A percentile compares a stretch with the other conserved stretches of the same genome.
Conservation (phyloP, 1,284 basidiomycete species). For the Puccinia triticina region DNA sequence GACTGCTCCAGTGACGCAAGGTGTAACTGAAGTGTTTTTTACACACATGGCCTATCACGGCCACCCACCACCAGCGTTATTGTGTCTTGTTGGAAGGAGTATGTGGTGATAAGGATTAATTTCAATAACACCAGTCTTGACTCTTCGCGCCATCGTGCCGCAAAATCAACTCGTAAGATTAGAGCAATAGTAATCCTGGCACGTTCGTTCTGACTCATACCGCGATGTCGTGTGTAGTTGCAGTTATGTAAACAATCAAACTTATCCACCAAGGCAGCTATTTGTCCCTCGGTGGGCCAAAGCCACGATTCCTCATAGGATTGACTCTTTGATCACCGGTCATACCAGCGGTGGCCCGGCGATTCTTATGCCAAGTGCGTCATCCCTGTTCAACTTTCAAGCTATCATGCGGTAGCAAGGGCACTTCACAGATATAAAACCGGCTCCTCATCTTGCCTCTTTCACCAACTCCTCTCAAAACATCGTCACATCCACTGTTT, state of each 20-base stretch:
- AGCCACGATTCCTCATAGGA: neutral
- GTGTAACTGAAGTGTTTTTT: neutral
- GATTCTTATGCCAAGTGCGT: neutral
- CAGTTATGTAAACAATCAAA: too few species aligned
- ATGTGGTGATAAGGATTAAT: neutral
- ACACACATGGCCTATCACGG: neutral
- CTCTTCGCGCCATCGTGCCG: neutral
- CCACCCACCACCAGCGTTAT: too few species aligned
- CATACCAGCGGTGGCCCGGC: neutral
- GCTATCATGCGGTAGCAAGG: neutral
- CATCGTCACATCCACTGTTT: neutral
- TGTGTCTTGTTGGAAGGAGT: neutral
- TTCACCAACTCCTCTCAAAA: neutral
- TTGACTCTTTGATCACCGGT: neutral
- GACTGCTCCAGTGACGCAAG: neutral
- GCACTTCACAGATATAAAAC: constrained; percentile 12
- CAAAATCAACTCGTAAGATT: constrained; percentile 1
- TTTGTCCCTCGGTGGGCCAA: neutral
- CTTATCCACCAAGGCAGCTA: neutral
- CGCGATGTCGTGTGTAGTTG: neutral
- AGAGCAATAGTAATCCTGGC: neutral
- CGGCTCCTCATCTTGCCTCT: neutral
- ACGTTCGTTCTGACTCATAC: neutral
- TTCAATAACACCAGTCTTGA: neutral
- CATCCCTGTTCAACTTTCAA: neutral